Base-by-base conservation (phyloP, 1,139 yeast species). In the Geotrichum aggregatum region DNA sequence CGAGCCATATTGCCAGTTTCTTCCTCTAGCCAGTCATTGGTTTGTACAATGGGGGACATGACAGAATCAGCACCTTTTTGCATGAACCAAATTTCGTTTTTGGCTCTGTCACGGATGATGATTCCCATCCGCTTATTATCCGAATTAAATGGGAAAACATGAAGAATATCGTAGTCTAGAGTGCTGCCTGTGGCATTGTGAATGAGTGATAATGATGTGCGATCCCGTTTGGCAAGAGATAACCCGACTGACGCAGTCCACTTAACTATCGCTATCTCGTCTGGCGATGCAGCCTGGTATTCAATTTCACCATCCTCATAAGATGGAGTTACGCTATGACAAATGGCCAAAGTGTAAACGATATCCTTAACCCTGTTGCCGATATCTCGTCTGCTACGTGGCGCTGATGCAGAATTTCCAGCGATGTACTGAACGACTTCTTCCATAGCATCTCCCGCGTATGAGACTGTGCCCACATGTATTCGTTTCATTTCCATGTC, bases 241-340 rank as follows among this genome's bases (percentile, higher is more conserved):
- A 94, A 72, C 0, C 98, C 99, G 33, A 91, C 94, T 3, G 75
- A 68, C 58, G 87, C 95, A 1, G 97, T 87, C 72, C 89, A 94
- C 64, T 85, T 85, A 28, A 94, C 98, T 60, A 94, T 92, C 19
- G 99, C 98, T 58, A 92, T 83, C 68, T 94, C 99, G 72, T 94
- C 99, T 0, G 99, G 99, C 0, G 98, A 91, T 0, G 98, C 97
- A 0, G 98, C 98, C 69, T 94, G 99, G 66, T 91, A 94, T 1
- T 88, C 77, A 8, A 87, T 66, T 49, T 71, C 77, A 4, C 83
- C 83, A 28, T 67, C 72, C 54, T 85, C 94, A 58, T 79, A 76
- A 0, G 88, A 80, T 1, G 96, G 96, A 0, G 98, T 94, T 28
- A 94, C 99, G 61, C 89, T 89, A 67, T 94, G 99, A 68, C 99